A percentile compares a stretch with the other conserved stretches of the same genome.
Conservation (phyloP, 2,329 filamentous ascomycete species). For the Cytospora piceae region DNA sequence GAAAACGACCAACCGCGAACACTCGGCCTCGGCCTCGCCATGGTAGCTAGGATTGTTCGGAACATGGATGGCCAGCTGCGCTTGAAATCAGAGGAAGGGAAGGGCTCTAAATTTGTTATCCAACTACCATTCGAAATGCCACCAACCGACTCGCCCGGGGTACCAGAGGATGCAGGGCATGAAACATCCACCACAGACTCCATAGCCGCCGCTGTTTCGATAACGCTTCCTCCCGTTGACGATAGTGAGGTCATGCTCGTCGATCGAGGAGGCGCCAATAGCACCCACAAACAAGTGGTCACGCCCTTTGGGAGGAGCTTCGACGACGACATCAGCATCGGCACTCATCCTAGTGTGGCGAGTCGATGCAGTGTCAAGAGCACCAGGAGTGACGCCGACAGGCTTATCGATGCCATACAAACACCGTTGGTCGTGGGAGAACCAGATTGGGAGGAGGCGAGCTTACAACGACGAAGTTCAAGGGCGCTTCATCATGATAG, state of each 20-base stretch:
- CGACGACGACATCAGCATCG: conserved; percentile 45
- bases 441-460: conserved; percentile 37
- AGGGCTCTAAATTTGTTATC: conserved; percentile 81
- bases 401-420: conserved; percentile 73
- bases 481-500: conserved; percentile 20
- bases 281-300: conserved; percentile 29
- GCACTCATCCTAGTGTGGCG: conserved; percentile 46
- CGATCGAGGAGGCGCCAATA: conserved; percentile 45
- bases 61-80: conserved; percentile 90
- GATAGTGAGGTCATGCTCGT: conserved; percentile 66
- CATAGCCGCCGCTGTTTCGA: conserved; percentile 40
- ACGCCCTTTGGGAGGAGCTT: conserved; percentile 40
- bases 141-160: conserved; percentile 17
- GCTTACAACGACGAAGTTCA: conserved; percentile 26
- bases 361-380: conserved; percentile 58
- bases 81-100: conserved; percentile 80
- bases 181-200: conserved; percentile 32
- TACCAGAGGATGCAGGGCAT: background rate
- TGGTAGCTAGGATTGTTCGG: conserved; percentile 83
- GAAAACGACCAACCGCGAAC: conserved; percentile 47
- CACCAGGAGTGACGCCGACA: conserved; percentile 65
- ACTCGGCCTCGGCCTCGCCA: conserved; percentile 80
- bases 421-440: conserved; percentile 55
- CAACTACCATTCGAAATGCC: conserved; percentile 75
- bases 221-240: conserved; percentile 37